Evolutionary conservation across 2,329 filamentous ascomycete genomes (phyloP).

Genomic region (Monosporascus cannonballus): DNA sequence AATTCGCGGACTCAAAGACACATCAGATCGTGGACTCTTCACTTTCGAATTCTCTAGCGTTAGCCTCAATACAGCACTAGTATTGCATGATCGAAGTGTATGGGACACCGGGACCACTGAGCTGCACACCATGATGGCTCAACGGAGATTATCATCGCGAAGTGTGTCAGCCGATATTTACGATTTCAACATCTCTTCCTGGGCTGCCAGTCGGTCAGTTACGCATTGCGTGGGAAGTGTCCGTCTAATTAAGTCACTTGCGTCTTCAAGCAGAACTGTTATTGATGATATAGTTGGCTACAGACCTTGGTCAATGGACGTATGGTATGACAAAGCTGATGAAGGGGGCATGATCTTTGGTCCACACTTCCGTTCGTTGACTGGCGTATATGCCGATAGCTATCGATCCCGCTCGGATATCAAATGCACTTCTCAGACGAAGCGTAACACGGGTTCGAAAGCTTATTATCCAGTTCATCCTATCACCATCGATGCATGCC

Average conservation of each 20-base stretch:
- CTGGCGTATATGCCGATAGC: slow-evolving; percentile 2
- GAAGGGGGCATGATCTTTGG: slow-evolving; percentile 6
- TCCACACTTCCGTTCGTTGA: slow-evolving; percentile 5
- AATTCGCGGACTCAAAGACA: not conserved
- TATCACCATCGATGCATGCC: slow-evolving; percentile 14
- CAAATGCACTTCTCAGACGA: not conserved
- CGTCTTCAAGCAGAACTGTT: not conserved
- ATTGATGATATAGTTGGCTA: slow-evolving; percentile 1
- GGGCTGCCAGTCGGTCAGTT: slow-evolving; percentile 1
- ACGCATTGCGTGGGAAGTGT: slow-evolving; percentile 12
- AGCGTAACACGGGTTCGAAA: not conserved
- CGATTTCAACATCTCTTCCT: slow-evolving; percentile 13
- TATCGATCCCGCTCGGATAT: not conserved
- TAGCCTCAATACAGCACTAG: not conserved
- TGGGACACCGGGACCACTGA: not conserved
- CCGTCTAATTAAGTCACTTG: not conserved
- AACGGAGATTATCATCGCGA: slow-evolving; percentile 1
- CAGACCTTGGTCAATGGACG: not conserved
- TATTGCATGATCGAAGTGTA: not conserved
- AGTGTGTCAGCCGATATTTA: slow-evolving; percentile 4
- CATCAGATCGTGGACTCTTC: not conserved
- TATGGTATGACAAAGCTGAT: slow-evolving; percentile 12
- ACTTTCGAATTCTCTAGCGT: not conserved
- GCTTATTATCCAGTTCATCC: slow-evolving; percentile 16
- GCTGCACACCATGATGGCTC: slow-evolving; percentile 8